Evolutionary conservation across 352 stramenopile species (phyloP).

Genomic region (Phytopythium delawarense): DNA sequence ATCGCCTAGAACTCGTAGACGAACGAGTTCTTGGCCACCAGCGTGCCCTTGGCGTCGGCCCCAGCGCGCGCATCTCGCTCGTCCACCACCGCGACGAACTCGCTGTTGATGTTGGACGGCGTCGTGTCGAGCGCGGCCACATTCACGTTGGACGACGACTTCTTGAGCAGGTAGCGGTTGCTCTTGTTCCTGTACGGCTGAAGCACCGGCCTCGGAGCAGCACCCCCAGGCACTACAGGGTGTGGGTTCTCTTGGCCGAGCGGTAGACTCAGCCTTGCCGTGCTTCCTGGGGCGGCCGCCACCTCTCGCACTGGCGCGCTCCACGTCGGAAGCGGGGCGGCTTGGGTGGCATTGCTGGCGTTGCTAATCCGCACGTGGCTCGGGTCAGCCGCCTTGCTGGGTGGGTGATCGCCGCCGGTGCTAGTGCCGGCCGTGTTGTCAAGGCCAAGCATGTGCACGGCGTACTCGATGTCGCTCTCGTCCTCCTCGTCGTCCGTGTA

Average conservation of each 20-base stretch:
- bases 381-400: constrained; percentile 3
- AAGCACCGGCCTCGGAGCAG: neutral
- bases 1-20: constrained; percentile 36
- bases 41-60: constrained; percentile 12
- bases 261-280: neutral
- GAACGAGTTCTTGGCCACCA: constrained; percentile 32
- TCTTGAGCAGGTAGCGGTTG: constrained; percentile 9
- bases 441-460: constrained; percentile 8
- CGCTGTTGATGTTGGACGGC: constrained; percentile 26
- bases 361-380: constrained; percentile 8
- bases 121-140: constrained; percentile 17
- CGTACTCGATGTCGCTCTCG: constrained; percentile 21
- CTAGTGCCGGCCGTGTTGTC: neutral
- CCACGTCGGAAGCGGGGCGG: neutral
- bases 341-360: neutral
- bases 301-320: neutral
- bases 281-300: neutral
- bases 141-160: constrained; percentile 1
- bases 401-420: neutral
- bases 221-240: too few relatives aligned
- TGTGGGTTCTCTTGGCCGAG: neutral
- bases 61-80: constrained; percentile 6
- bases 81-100: constrained; percentile 33
- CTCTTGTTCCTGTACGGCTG: constrained; percentile 6
- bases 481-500: constrained; percentile 46